Conservation (phyloP, 805 yeast species). For the Zygosaccharomyces bailii region DNA sequence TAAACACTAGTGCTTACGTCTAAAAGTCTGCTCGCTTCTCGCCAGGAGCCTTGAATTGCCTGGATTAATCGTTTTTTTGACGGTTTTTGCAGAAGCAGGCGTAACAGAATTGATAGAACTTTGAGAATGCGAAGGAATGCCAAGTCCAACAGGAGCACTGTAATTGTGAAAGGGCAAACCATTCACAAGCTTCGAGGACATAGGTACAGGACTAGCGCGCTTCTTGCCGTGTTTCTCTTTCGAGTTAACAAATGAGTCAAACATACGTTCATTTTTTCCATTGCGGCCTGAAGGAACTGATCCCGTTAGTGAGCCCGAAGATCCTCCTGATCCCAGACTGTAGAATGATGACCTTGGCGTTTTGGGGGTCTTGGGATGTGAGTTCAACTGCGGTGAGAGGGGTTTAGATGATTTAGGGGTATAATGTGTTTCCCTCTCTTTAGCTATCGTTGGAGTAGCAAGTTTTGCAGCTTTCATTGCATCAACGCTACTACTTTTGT, state of each 20-base stretch:
- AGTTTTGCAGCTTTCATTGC: constrained; percentile 24
- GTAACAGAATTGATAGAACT: constrained; percentile 1
- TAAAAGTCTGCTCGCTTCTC: constrained; percentile 39
- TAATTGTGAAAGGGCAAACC: constrained; percentile 30
- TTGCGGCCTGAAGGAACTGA: constrained; percentile 4
- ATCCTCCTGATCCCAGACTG: constrained; percentile 5
- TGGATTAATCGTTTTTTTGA: constrained; percentile 24
- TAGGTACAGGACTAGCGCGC: constrained; percentile 29
- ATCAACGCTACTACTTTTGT: constrained; percentile 4
- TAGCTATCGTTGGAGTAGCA: constrained; percentile 15
- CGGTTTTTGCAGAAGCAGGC: constrained; percentile 2
- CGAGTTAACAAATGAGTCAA: constrained; percentile 35
- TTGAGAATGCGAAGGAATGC: constrained; percentile 6
- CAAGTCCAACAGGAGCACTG: constrained; percentile 9
- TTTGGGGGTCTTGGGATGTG: constrained; percentile 8
- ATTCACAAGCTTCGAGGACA: constrained; percentile 31
- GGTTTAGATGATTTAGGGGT: constrained; percentile 3
- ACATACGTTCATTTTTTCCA: constrained; percentile 31
- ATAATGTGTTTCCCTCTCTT: constrained; percentile 7
- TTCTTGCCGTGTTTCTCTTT: constrained; percentile 16
- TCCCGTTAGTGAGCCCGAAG: constrained; percentile 8
- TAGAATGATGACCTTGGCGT: constrained; percentile 4
- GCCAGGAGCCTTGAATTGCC: constrained; percentile 61
- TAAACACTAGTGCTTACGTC: constrained; percentile 11
- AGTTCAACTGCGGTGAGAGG: constrained; percentile 5